These are phyloP conservation scores for Triadica sebifera DNA, from an alignment of 345 rosid species.

Conservation along the genomic window DNA sequence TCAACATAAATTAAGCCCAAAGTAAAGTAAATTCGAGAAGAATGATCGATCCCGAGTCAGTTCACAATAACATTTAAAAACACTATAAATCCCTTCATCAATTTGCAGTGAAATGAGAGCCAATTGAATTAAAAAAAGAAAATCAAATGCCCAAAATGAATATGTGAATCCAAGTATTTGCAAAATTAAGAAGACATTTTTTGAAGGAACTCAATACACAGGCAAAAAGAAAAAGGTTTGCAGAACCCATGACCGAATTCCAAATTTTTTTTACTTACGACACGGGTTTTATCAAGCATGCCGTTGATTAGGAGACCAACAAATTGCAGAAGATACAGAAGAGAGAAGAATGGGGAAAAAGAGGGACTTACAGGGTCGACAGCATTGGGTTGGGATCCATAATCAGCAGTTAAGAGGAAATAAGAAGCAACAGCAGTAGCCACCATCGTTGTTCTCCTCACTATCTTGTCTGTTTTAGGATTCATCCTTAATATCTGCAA, in stretches of 20 bases:
- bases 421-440: conserved; percentile 77
- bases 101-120: background rate
- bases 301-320: background rate
- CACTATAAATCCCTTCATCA: background rate
- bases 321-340: background rate
- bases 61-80: background rate
- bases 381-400: conserved; percentile 80
- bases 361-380: conserved; percentile 76
- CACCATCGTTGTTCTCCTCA: conserved; percentile 79
- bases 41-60: background rate
- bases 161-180: background rate
- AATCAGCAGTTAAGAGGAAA: conserved; percentile 84
- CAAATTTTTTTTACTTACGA: too few relatives aligned
- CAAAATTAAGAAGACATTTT: background rate
- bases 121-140: background rate
- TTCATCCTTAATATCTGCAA: conserved; percentile 29
- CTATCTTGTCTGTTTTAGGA: conserved; percentile 64
- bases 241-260: too few relatives aligned
- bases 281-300: too few relatives aligned
- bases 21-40: background rate
- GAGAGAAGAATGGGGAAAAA: background rate
- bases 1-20: background rate
- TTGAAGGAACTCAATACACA: background rate
- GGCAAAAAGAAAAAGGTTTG: too few relatives aligned
- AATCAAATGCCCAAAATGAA: too few relatives aligned